Base-by-base conservation (phyloP, 2,329 filamentous ascomycete genomes). In the Fusarium coicis region DNA sequence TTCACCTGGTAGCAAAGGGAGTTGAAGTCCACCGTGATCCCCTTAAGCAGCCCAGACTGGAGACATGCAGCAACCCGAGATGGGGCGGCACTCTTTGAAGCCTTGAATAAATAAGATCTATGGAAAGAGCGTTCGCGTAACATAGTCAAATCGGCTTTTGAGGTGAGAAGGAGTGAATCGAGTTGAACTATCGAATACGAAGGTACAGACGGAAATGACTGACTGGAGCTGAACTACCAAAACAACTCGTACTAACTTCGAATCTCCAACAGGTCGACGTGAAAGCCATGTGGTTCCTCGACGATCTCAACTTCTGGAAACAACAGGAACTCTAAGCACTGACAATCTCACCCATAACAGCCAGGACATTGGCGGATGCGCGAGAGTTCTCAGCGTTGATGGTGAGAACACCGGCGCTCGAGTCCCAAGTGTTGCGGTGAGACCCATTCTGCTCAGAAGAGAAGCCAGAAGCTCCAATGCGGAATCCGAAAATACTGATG, bases 41-140 rank as follows among this genome's bases (percentile, higher is more conserved):
- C 7, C 18, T 12, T 0, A 26, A 7, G 10, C n/a, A 26, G n/a
- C 10, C 4, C 10, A 43, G 4, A 5, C 16, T 28, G 23, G 23
- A 19, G 42, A 3, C 10, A 9, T 26, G 23, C 10, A 14, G 32
- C 12, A 32, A 32, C 32, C 30, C 11, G 10, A 32, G 11, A 32
- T 32, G 30, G 30, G 11, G 11, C 4, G 4, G 8, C 18, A 26
- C 18, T 28, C 3, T 3, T 21, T 47, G 2, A 4, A 3, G 7
- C 14, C 0, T 11, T 4, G 4, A 16, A 15, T 0, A 8, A 47
- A 3, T 9, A 16, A n/a, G 7, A 6, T 0, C 0, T 0, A 7
- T 16, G 3, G 3, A 9, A 5, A 5, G 1, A 47, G n/a, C 0
- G 1, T 6, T 21, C 7, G 14, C 14, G 19, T 23, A 12, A 15